These are phyloP conservation scores for Diaporthe eres DNA, from an alignment of 2,329 filamentous ascomycete species.

Conservation along the genomic window DNA sequence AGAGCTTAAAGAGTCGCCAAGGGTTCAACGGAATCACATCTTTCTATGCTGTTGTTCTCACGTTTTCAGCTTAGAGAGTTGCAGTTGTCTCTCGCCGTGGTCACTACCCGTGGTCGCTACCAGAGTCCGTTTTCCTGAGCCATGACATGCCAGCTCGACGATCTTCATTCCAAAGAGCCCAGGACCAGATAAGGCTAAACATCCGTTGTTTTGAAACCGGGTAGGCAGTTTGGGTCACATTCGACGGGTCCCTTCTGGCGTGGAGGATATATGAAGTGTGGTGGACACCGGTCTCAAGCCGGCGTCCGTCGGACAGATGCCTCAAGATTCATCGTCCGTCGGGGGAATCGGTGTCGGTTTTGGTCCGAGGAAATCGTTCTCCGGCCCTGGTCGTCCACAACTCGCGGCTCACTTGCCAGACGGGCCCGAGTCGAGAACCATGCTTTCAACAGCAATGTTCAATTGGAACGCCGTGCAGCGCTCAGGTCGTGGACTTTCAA, in stretches of 20 bases:
- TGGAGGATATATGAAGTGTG: not conserved
- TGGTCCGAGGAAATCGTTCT: not conserved
- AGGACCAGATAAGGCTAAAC: not conserved
- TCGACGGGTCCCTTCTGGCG: not conserved
- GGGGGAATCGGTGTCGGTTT: too few relatives aligned
- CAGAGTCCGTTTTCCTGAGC: not conserved
- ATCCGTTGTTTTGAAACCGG: not conserved
- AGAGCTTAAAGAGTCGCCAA: not conserved
- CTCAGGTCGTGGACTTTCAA: not conserved
- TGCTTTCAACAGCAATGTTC: not conserved
- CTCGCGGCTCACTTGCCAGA: not conserved
- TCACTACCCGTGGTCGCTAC: not conserved
- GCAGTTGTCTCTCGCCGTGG: not conserved
- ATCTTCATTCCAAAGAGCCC: not conserved
- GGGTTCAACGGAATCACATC: not conserved
- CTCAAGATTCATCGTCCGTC: not conserved
- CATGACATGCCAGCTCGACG: not conserved
- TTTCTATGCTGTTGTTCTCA: not conserved
- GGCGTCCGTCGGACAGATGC: not conserved
- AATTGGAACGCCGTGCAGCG: not conserved
- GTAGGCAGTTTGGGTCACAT: not conserved
- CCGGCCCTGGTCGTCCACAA: not conserved
- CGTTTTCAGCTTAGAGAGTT: not conserved
- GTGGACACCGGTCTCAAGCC: not conserved
- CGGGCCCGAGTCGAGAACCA: not conserved